These are phyloP conservation scores for Capronia coronata DNA, from an alignment of 2,329 filamentous ascomycete species.

Conservation along the genomic window DNA sequence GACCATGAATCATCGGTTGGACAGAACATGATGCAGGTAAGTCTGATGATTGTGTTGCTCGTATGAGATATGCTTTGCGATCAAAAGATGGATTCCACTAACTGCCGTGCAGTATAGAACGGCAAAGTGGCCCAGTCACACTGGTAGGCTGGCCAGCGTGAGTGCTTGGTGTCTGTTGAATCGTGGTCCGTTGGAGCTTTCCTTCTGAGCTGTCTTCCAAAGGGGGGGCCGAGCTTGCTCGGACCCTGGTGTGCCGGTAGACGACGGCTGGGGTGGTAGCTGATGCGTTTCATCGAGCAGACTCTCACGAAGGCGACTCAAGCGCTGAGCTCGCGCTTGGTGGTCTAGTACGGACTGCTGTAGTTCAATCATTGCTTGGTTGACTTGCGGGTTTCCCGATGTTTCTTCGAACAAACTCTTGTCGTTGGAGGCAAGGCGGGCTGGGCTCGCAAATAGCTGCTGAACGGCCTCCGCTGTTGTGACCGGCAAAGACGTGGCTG, in stretches of 20 bases:
- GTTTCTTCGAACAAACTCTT: background rate
- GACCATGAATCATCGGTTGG: too few species aligned
- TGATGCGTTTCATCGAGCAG: background rate
- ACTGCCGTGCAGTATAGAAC: too few species aligned
- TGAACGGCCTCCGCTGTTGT: background rate
- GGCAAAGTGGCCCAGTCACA: background rate
- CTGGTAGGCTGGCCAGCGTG: background rate
- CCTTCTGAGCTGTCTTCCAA: background rate
- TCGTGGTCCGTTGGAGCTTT: background rate
- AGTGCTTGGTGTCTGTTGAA: conserved; percentile 17
- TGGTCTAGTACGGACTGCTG: conserved; percentile 1
- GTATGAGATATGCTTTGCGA: too few species aligned
- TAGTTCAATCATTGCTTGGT: conserved; percentile 6
- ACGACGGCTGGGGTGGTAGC: background rate
- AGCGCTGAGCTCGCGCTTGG: background rate
- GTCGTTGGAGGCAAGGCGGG: background rate
- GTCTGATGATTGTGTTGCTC: too few species aligned
- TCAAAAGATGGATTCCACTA: too few species aligned
- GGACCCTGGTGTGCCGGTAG: too few species aligned
- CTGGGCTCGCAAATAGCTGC: background rate
- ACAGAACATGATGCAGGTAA: too few species aligned
- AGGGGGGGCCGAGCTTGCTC: too few species aligned
- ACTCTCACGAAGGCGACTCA: conserved; percentile 6
- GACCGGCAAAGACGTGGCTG: background rate
- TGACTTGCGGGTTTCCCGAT: background rate